phyloP scores from a whole-genome alignment of 768 basidiomycete genomes.

The Sistotremastrum niveocremeum region DNA sequence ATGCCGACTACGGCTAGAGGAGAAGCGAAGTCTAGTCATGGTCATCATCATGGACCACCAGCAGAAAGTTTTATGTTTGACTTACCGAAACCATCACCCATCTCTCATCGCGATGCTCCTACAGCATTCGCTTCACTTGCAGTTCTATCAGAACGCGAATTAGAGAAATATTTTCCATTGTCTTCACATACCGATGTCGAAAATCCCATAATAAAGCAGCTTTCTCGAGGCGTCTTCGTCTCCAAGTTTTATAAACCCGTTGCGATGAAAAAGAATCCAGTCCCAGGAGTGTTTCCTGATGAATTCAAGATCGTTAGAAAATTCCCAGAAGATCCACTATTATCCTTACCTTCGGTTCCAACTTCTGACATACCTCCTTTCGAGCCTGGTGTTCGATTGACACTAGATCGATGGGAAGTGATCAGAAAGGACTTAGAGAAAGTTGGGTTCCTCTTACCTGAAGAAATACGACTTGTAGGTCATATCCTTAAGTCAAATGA shows the following conservation, averaged over 20 bases:
- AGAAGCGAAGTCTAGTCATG: no score
- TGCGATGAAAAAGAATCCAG: slow-evolving; percentile 7
- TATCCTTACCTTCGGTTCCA: slow-evolving; percentile 4
- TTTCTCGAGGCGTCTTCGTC: no score
- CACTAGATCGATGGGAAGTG: slow-evolving; percentile 3
- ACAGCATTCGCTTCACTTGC: no score
- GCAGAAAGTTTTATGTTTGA: no score
- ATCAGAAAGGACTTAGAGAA: neutral
- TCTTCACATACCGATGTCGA: no score
- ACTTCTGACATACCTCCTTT: slow-evolving; percentile 5
- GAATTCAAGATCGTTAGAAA: slow-evolving; percentile 9
- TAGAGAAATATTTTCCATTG: no score
- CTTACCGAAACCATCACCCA: no score
- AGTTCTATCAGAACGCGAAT: no score
- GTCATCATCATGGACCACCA: no score
- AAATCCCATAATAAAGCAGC: no score
- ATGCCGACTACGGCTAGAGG: no score
- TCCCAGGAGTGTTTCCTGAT: slow-evolving; percentile 10
- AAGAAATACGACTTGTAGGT: slow-evolving; percentile 6
- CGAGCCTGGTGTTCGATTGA: slow-evolving; percentile 5
- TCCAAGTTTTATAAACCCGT: slow-evolving; percentile 18
- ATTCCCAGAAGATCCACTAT: slow-evolving; percentile 8
- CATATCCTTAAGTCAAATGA: slow-evolving; percentile 7
- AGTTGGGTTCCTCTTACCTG: slow-evolving; percentile 7
- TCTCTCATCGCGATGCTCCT: no score